These are phyloP conservation scores for Lactarius trivialis DNA, from an alignment of 768 basidiomycete genomes.

Conservation along the genomic window DNA sequence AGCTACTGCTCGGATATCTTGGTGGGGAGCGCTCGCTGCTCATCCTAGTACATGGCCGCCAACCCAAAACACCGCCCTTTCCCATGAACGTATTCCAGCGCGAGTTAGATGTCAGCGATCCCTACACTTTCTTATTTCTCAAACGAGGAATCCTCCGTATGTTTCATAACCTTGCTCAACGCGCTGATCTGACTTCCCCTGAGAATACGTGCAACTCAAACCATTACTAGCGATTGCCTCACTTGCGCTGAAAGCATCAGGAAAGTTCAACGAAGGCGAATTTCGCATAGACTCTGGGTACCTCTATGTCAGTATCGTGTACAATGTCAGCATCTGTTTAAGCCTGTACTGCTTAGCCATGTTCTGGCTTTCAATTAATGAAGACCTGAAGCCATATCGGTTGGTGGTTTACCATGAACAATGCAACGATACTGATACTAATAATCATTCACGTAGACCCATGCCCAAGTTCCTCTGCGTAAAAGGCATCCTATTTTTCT, in stretches of 20 bases:
- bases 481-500: slow-evolving; percentile 97
- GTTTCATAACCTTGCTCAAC: slow-evolving; percentile 22
- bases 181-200: background rate
- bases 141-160: slow-evolving; percentile 93
- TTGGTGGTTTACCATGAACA: slow-evolving; percentile 31
- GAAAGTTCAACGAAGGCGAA: slow-evolving; percentile 86
- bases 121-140: slow-evolving; percentile 86
- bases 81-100: slow-evolving; percentile 76
- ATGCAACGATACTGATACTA: background rate
- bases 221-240: slow-evolving; percentile 82
- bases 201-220: slow-evolving; percentile 97
- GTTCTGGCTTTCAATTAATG: slow-evolving; percentile 91
- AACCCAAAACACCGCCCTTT: slow-evolving; percentile 80
- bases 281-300: slow-evolving; percentile 84
- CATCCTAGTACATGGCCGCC: slow-evolving; percentile 86
- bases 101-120: slow-evolving; percentile 92
- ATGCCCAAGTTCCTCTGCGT: slow-evolving; percentile 98
- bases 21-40: slow-evolving; percentile 93
- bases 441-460: slow-evolving; percentile 43
- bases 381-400: slow-evolving; percentile 88
- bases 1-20: slow-evolving; percentile 71
- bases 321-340: slow-evolving; percentile 75
- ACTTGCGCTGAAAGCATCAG: slow-evolving; percentile 76
- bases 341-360: slow-evolving; percentile 88
- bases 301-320: slow-evolving; percentile 82